Evolutionary conservation across 352 stramenopile species (phyloP).

Genomic region (Ophiocytium majus): DNA sequence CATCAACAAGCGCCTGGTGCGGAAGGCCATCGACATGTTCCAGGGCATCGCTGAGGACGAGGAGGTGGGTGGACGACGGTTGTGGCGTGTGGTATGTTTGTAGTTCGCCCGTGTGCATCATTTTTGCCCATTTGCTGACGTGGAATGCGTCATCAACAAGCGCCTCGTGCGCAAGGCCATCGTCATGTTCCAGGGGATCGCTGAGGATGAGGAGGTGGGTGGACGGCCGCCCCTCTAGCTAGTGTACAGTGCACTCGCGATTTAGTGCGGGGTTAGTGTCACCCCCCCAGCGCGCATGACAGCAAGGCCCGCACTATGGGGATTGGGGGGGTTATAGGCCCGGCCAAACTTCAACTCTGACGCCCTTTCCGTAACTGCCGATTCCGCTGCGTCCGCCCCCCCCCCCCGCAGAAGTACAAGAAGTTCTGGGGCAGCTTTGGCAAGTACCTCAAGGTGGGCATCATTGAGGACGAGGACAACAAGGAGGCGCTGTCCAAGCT

Average conservation of each 20-base stretch:
- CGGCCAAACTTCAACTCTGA: too few species aligned
- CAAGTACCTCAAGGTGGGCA: constrained; percentile 77
- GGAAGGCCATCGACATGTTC: constrained; percentile 75
- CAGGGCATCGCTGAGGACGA: constrained; percentile 64
- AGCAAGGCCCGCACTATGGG: too few species aligned
- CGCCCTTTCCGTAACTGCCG: too few species aligned
- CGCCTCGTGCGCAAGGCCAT: constrained; percentile 71
- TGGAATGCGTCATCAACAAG: constrained; percentile 76
- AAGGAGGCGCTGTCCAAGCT: constrained; percentile 66
- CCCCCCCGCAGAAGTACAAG: constrained; percentile 51
- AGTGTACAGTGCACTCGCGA: too few species aligned
- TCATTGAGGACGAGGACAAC: constrained; percentile 72
- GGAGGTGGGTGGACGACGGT: constrained; percentile 28
- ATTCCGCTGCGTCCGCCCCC: too few species aligned
- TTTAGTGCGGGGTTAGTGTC: too few species aligned
- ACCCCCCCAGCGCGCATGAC: too few species aligned
- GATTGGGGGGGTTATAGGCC: too few species aligned
- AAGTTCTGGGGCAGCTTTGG: constrained; percentile 69
- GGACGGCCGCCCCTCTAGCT: too few species aligned
- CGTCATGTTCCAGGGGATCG: constrained; percentile 72
- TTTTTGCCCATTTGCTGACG: too few species aligned
- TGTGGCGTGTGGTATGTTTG: too few species aligned
- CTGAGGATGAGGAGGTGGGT: constrained; percentile 58
- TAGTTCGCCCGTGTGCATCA: too few species aligned
- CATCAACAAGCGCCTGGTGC: constrained; percentile 74